Percentiles rank a stretch among this genome's conserved stretches.
Conservation (phyloP, 345 rosid species). For the Eucalyptus caleyi region DNA sequence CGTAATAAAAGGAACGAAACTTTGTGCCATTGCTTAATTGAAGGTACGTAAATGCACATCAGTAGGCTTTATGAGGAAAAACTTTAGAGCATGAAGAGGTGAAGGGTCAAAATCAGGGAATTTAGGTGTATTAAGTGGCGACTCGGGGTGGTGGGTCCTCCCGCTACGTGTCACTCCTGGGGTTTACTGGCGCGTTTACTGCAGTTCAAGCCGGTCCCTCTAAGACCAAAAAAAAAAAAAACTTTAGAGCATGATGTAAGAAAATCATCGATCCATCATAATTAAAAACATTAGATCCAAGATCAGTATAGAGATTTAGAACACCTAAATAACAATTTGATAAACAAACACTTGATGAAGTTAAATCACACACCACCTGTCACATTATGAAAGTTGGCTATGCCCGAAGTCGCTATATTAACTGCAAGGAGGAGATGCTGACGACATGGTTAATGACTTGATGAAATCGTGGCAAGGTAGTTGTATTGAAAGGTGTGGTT, state of each 20-base stretch:
- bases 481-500: neutral
- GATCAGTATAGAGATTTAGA: neutral
- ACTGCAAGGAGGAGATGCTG: neutral
- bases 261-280: neutral
- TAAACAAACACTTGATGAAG: neutral
- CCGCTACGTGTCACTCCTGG: too few relatives aligned
- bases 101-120: too few relatives aligned
- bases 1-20: neutral
- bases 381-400: neutral
- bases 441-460: neutral
- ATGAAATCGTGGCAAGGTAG: neutral
- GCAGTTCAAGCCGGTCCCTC: too few relatives aligned
- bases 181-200: too few relatives aligned
- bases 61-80: neutral
- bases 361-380: neutral
- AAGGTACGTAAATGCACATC: neutral
- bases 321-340: neutral
- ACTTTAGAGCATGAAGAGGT: too few relatives aligned
- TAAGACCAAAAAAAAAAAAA: too few relatives aligned
- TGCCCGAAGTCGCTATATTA: too few relatives aligned
- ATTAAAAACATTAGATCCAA: neutral
- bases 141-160: too few relatives aligned
- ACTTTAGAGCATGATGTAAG: neutral
- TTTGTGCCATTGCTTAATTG: neutral
- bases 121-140: too few relatives aligned